Evolutionary conservation across 768 basidiomycete species (phyloP), one percentile per base, ranked within the genome.

Genomic region (Hortiboletus flavorubellus): DNA sequence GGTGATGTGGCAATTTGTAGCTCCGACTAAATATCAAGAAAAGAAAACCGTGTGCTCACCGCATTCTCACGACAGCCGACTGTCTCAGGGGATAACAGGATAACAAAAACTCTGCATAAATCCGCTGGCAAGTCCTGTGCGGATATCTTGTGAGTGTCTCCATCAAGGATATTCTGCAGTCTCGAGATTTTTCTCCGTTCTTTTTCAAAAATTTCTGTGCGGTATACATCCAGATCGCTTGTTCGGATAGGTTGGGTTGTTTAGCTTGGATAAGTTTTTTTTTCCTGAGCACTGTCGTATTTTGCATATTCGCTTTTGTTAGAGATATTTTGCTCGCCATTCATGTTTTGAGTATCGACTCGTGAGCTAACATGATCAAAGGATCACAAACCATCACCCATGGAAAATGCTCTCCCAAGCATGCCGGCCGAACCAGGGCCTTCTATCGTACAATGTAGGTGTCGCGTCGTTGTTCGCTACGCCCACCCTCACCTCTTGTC

Each of bases 21-120:
- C 69, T 67, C 69, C 71, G 69, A 69, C 56, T 31, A 4, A 72
- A 67, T 58, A 72, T 61, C 58, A 40, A 31, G 51, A 59, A 64
- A 67, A 62, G 60, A 60, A 60, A 65, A 58, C 58, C 44, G 51
- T 63, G 51, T 55, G 60, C 54, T 58, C 63, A 53, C 54, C 63
- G 53, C 53, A 51, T 68, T 71, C 69, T 70, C 69, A 71, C 69
- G 69, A 69, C 69, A 71, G 67, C 71, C 69, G 69, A 72, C 60
- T 60, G 70, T 61, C 61, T 59, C 55, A 63, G 61, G 67, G 69
- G 71, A 69, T 70, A 70, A 64, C 54, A 61, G 56, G 68, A 70
- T 70, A 70, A 61, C 71, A 67, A 63, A 66, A 71, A 65, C 61
- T n/a, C 51, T 49, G 34, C 53, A 51, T 55, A 68, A 71, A 60